A percentile compares a stretch with the other conserved stretches of the same genome.
Conservation (phyloP, 2,329 filamentous ascomycete genomes). For the Phaeosphaeriaceae sp. region DNA sequence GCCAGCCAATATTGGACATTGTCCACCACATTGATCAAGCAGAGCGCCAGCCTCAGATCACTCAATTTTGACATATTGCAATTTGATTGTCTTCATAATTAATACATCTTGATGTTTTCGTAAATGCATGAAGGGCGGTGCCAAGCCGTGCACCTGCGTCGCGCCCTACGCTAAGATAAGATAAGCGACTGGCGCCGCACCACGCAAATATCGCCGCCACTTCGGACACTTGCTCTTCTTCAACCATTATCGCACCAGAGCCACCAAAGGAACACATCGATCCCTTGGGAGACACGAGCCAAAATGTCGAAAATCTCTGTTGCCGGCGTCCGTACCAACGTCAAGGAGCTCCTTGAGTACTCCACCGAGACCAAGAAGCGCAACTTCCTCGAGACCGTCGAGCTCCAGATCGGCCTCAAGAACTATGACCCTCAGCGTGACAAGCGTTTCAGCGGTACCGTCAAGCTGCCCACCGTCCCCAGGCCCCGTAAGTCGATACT, state of each 20-base stretch:
- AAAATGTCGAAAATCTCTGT: slow-evolving; percentile 86
- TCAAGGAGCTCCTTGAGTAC: slow-evolving; percentile 94
- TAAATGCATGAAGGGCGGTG: neutral
- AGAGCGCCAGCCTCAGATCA: neutral
- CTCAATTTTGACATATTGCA: too few species aligned
- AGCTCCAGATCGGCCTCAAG: slow-evolving; percentile 64
- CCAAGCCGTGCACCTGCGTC: neutral
- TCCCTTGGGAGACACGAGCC: slow-evolving; percentile 59
- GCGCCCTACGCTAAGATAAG: slow-evolving; percentile 19
- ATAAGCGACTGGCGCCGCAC: slow-evolving; percentile 15
- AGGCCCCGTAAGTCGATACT: slow-evolving; percentile 58
- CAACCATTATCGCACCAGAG: slow-evolving; percentile 46
- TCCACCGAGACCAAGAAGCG: slow-evolving; percentile 95
- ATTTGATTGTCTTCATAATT: too few species aligned
- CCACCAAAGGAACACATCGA: slow-evolving; percentile 46
- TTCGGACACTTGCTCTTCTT: slow-evolving; percentile 19
- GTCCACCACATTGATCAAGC: too few species aligned
- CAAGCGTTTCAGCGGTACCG: slow-evolving; percentile 99
- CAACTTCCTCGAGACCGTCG: slow-evolving; percentile 95
- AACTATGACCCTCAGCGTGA: slow-evolving; percentile 89
- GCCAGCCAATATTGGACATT: too few species aligned
- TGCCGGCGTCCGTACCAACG: slow-evolving; percentile 95
- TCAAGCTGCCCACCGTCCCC: slow-evolving; percentile 93
- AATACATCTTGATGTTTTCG: too few species aligned
- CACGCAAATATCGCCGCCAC: slow-evolving; percentile 22